Evolutionary conservation across 1,284 basidiomycete species (phyloP), one percentile per base, ranked within the genome.

Genomic region (Pholiota adiposa): DNA sequence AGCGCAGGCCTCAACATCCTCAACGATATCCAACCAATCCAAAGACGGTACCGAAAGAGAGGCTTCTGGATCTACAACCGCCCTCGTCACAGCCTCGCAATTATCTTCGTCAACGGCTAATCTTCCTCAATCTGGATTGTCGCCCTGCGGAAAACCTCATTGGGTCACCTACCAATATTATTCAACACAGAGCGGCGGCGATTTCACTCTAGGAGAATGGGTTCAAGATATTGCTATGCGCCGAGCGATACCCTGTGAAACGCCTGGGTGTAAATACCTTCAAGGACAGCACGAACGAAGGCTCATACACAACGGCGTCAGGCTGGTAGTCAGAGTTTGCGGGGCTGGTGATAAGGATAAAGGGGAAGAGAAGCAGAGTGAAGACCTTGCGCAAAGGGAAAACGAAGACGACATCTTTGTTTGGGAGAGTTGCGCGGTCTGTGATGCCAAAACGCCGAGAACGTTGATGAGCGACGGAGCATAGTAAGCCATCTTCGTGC

Each of bases 351-450:
- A 51, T 2, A 64, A 62, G 14, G 67, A 64, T 4, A 72, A 60
- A 21, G 60, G 61, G 31, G 51, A 59, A 21, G 61, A 71, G 65
- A 14, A 66, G 25, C 65, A 46, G 50, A 66, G 54, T 29, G 64
- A 63, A 7, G 59, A 55, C n/a, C n/a, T n/a, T n/a, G n/a, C n/a
- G n/a, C n/a, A 0, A 64, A 64, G 14, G 68, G 65, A 16, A 27
- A 51, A 46, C 4, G 34, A 51, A 1, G 64, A 56, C 3, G 68
- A 61, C 1, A 72, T 85, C 6, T 63, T 73, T 29, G 79, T 85
- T 69, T 90, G 86, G 86, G 70, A 82, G 56, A 80, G 77, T 59
- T 90, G 88, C 70, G 70, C 68, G 0, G 70, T 82, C 1, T 90
- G 88, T 66, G 72, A 70, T n/a, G 73, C 75, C 51, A 68, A 74